phyloP scores from a whole-genome alignment of 768 basidiomycete genomes.

The Suillus luteus region DNA sequence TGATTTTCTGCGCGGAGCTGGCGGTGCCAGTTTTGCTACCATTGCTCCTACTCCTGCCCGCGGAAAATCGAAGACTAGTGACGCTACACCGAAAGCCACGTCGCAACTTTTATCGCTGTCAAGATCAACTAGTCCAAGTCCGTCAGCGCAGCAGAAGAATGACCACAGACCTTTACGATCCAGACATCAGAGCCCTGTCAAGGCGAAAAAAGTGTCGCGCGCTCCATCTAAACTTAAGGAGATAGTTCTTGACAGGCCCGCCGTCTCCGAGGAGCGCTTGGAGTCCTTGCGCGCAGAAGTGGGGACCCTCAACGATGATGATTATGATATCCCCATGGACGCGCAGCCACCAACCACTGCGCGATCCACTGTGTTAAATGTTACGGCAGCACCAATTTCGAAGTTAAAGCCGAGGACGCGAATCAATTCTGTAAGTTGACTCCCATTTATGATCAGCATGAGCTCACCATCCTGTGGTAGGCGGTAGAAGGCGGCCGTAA shows the following conservation, averaged over 20 bases:
- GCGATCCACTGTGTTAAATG: slow-evolving; percentile 4
- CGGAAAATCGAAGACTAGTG: slow-evolving; percentile 40
- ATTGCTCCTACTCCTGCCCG: slow-evolving; percentile 29
- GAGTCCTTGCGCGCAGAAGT: slow-evolving; percentile 22
- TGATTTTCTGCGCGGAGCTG: slow-evolving; percentile 43
- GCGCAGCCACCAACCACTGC: not conserved
- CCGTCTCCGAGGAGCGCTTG: slow-evolving; percentile 32
- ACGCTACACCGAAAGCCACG: slow-evolving; percentile 43
- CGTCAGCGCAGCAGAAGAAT: slow-evolving; percentile 19
- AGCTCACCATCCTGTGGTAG: slow-evolving; percentile 26
- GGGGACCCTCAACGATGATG: slow-evolving; percentile 17
- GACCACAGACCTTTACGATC: slow-evolving; percentile 15
- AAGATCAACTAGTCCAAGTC: slow-evolving; percentile 18
- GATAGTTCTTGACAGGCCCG: slow-evolving; percentile 13
- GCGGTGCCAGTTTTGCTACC: slow-evolving; percentile 41
- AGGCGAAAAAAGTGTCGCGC: slow-evolving; percentile 14
- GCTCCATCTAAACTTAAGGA: slow-evolving; percentile 4
- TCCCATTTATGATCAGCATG: slow-evolving; percentile 6
- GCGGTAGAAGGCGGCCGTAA: slow-evolving; percentile 21
- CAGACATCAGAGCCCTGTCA: slow-evolving; percentile 20
- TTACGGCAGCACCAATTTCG: slow-evolving; percentile 11
- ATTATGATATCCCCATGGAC: slow-evolving; percentile 13
- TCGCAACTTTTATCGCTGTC: slow-evolving; percentile 8
- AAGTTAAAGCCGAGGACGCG: slow-evolving; percentile 33
- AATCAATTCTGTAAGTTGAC: slow-evolving; percentile 23